Conservation (phyloP, 345 rosid species). For the Salix koriyanagi region DNA sequence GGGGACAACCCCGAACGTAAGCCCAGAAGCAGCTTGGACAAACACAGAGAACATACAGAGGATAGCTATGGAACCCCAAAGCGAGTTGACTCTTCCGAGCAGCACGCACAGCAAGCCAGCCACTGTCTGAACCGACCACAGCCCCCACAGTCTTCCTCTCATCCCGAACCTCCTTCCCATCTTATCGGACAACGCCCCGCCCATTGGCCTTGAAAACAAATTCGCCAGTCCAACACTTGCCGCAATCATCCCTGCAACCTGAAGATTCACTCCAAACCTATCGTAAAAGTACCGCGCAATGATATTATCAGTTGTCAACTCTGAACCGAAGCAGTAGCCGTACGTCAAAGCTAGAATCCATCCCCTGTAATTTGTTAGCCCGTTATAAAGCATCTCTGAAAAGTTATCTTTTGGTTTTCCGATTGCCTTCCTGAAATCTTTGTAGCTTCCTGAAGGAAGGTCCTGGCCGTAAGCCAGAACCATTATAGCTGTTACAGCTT, state of each 20-base stretch:
- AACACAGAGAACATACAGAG: constrained; percentile 62
- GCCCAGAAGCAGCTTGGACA: constrained; percentile 86
- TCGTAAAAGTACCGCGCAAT: constrained; percentile 75
- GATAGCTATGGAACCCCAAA: constrained; percentile 48
- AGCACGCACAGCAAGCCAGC: constrained; percentile 60
- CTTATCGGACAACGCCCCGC: constrained; percentile 61
- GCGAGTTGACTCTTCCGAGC: constrained; percentile 61
- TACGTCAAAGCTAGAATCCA: constrained; percentile 65
- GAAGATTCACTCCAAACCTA: constrained; percentile 53
- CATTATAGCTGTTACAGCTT: constrained; percentile 42
- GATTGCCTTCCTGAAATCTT: background rate
- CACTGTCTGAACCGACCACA: constrained; percentile 64
- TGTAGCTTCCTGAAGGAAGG: constrained; percentile 43
- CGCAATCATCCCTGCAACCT: constrained; percentile 69
- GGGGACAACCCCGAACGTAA: constrained; percentile 76
- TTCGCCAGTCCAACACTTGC: constrained; percentile 64
- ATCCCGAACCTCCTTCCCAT: constrained; percentile 58
- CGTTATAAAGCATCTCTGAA: constrained; percentile 34
- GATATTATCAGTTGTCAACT: constrained; percentile 66
- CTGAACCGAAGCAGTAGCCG: constrained; percentile 66
- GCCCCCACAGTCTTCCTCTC: constrained; percentile 78
- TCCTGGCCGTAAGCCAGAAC: constrained; percentile 62
- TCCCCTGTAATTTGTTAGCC: constrained; percentile 66
- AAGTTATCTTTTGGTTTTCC: constrained; percentile 24
- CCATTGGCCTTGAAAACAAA: constrained; percentile 59